Evolutionary conservation across 768 basidiomycete species (phyloP).

Genomic region (Scleroderma citrinum): DNA sequence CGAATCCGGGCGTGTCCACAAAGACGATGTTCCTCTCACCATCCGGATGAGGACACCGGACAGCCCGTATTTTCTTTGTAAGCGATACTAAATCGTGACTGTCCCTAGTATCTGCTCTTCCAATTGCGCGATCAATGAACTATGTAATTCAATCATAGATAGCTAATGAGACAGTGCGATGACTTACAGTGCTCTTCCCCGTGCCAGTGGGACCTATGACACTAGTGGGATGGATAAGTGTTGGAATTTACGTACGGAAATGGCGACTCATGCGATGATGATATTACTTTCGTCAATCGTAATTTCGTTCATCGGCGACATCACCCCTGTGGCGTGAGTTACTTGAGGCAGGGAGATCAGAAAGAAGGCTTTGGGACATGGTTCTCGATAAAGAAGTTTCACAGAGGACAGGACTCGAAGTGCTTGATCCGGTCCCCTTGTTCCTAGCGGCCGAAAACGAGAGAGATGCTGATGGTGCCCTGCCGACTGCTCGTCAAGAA

Average conservation of each 20-base stretch:
- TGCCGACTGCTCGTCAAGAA: no score
- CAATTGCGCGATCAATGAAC: not conserved
- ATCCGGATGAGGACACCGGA: constrained; percentile 13
- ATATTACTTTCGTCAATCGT: constrained; percentile 5
- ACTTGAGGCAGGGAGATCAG: no score
- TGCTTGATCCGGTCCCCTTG: no score
- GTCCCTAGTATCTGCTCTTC: not conserved
- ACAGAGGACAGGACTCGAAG: no score
- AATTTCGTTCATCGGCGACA: constrained; percentile 1
- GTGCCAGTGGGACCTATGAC: no score
- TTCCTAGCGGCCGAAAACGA: no score
- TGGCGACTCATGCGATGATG: constrained; percentile 3
- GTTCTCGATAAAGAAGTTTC: no score
- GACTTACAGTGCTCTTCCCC: constrained; percentile 25
- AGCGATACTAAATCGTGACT: constrained; percentile 15
- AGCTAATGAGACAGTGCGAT: no score
- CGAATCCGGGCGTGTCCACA: constrained; percentile 18
- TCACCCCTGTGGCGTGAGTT: no score
- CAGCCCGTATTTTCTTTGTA: constrained; percentile 17
- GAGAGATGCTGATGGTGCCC: no score
- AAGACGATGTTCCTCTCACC: constrained; percentile 15
- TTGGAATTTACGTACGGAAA: not conserved
- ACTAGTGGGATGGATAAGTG: no score
- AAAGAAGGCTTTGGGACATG: no score
- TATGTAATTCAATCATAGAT: not conserved